Base-by-base conservation (phyloP, 2,329 filamentous ascomycete species). In the Coniochaeta sp. region DNA sequence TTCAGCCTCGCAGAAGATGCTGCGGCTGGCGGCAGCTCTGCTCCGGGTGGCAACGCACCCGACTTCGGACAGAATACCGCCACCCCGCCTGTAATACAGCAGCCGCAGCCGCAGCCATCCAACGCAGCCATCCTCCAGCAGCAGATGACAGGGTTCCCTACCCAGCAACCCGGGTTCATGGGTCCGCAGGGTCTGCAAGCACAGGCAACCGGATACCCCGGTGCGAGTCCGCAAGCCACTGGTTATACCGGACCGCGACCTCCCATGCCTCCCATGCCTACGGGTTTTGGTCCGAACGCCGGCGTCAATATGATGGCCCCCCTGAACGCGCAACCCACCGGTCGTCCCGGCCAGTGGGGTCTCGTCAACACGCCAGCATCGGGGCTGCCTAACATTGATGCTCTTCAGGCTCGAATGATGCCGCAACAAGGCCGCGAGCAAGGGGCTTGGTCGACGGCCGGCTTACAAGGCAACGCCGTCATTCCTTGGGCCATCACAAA, bases 401-500 rank as follows among this genome's bases (percentile, higher is more conserved):
- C 91, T 24, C 77, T 99, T 57, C 91, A 96, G 69, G 89, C 91
- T 60, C 90, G 92, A 63, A 95, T 99, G 87, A 98, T 99, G 93
- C 95, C 95, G 24, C 93, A 99, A 71, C 86, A 90, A 66, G 95
- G 95, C 52, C 89, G 95, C 38, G 95, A 98, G 74, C 83, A 87
- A 63, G 89, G 89, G 28, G 82, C 79, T 19, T 98, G 90, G 68
- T 96, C 91, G 8, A 93, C 93, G 1, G 86, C 89, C 61, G 93
- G 93, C 5, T 81, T 99, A 10, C 88, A 91, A 64, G 95, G 95
- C 58, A 98, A 96, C 75, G 95, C 95, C 0, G 93, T 91, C 8
- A 93, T 99, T 69, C 95, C 95, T 0, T 99, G 95, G 95, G 93
- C 95, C 17, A 95, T 99, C 62, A 99, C 95, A 4, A 99, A 99